Conservation (phyloP, 2,329 filamentous ascomycete genomes). For the Penicillium sp. region DNA sequence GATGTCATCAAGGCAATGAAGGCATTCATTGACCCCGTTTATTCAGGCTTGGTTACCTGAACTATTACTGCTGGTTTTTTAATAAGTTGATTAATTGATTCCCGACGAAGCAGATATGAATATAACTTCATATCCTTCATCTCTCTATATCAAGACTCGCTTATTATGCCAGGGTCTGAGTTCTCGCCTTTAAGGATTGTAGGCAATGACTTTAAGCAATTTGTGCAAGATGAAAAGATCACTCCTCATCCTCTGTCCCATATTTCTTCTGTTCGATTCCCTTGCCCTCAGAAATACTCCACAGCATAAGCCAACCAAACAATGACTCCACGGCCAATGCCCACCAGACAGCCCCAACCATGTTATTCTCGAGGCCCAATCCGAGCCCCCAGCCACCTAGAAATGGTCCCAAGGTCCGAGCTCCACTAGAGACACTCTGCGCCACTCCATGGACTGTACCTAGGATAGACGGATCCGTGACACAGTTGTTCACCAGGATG, state of each 20-base stretch:
- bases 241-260: constrained; percentile 19
- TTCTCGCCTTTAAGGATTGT: background rate
- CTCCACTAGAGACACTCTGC: constrained; percentile 54
- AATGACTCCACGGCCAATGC: constrained; percentile 54
- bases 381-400: constrained; percentile 56
- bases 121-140: background rate
- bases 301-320: constrained; percentile 57
- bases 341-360: constrained; percentile 60
- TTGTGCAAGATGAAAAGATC: background rate
- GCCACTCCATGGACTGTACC: constrained; percentile 60
- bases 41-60: constrained; percentile 10
- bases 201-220: background rate
- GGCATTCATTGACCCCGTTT: constrained; percentile 39
- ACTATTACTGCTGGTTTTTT: background rate
- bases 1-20: constrained; percentile 43
- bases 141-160: background rate
- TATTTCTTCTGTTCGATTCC: constrained; percentile 54
- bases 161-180: background rate
- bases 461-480: constrained; percentile 55
- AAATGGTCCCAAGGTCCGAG: constrained; percentile 57
- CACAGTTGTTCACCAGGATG: constrained; percentile 61
- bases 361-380: constrained; percentile 52
- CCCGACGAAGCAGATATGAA: background rate
- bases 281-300: constrained; percentile 63
- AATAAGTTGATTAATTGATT: background rate